A percentile compares a stretch with the other conserved stretches of the same genome.
phyloP scores from a whole-genome alignment of 2,329 filamentous ascomycete species.

The Scedosporium dehoogii region DNA sequence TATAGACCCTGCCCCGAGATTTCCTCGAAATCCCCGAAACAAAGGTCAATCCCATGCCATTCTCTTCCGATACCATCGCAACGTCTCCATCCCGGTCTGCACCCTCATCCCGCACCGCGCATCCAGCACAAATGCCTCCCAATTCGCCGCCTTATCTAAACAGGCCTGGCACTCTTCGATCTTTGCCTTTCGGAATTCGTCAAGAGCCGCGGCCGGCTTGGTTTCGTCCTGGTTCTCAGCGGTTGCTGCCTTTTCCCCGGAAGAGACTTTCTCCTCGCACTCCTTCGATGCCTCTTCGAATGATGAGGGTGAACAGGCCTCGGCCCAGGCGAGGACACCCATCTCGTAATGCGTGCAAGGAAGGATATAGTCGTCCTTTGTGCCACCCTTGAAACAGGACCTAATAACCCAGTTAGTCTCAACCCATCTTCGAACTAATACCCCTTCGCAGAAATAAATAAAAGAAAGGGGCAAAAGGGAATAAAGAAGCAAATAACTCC shows the following conservation, averaged over 20 bases:
- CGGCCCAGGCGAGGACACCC: slow-evolving; percentile 70
- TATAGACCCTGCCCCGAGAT: no score
- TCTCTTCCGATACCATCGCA: slow-evolving; percentile 43
- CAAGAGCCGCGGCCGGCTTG: slow-evolving; percentile 17
- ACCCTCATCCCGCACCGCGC: slow-evolving; percentile 65
- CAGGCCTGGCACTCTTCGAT: slow-evolving; percentile 52
- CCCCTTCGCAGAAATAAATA: not conserved
- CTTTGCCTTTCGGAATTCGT: slow-evolving; percentile 33
- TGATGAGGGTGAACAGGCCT: slow-evolving; percentile 35
- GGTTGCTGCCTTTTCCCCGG: slow-evolving; percentile 7
- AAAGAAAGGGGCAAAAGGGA: not conserved
- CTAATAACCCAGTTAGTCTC: slow-evolving; percentile 19
- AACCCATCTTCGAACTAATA: not conserved
- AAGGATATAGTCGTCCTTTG: slow-evolving; percentile 59
- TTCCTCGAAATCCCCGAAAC: not conserved
- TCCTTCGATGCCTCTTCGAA: not conserved
- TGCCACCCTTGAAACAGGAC: slow-evolving; percentile 43
- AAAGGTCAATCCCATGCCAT: slow-evolving; percentile 20
- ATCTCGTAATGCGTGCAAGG: slow-evolving; percentile 81
- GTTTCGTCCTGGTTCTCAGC: slow-evolving; percentile 17
- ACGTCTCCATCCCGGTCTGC: slow-evolving; percentile 56
- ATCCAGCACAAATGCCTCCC: slow-evolving; percentile 66
- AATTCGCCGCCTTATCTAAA: slow-evolving; percentile 57
- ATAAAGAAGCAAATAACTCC: not conserved
- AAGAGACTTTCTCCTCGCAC: not conserved